Evolutionary conservation across 805 yeast species (phyloP).

Genomic region (Candida pseudoglaebosa): DNA sequence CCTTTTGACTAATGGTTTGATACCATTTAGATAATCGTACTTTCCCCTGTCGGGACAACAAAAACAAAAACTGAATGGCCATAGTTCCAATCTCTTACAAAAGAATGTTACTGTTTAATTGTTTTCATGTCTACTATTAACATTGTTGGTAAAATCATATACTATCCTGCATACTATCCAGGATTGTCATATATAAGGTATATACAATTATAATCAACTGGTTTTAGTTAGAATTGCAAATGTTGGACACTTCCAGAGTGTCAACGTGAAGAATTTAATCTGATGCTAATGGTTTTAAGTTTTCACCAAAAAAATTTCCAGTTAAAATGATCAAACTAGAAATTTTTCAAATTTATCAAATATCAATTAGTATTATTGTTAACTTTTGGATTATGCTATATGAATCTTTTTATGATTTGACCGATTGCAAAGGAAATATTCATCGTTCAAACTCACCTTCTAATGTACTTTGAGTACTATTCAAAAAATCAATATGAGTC

Average conservation of each 20-base stretch:
- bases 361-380: no score
- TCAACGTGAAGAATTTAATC: neutral
- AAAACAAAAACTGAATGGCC: slow-evolving; percentile 75
- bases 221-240: neutral
- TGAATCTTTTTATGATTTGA: no score
- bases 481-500: slow-evolving; percentile 43
- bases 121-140: neutral
- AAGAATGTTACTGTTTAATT: neutral
- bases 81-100: no score
- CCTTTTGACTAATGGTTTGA: slow-evolving; percentile 74
- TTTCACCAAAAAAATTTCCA: neutral
- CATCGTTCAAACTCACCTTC: neutral
- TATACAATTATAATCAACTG: neutral
- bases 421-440: no score
- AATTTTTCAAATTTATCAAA: no score
- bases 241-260: slow-evolving; percentile 1
- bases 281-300: neutral
- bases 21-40: slow-evolving; percentile 94
- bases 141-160: neutral
- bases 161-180: neutral
- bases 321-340: no score
- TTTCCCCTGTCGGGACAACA: slow-evolving; percentile 93
- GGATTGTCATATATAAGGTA: neutral
- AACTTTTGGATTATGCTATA: no score
- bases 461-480: slow-evolving; percentile 13